Conservation (phyloP, 2,329 filamentous ascomycete genomes). For the Tolypocladium pustulatum region DNA sequence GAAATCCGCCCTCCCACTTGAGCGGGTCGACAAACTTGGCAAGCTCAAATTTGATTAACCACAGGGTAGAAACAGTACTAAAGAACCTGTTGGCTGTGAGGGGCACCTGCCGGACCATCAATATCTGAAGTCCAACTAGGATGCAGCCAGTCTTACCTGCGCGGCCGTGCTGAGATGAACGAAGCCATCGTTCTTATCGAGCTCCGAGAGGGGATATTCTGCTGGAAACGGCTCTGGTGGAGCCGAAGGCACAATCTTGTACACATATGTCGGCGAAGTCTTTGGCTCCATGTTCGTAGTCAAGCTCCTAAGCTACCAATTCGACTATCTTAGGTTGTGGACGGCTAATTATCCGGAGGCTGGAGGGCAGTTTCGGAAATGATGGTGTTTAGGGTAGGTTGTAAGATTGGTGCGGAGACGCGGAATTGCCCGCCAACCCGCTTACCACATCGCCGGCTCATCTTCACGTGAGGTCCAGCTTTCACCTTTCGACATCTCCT, state of each 20-base stretch:
- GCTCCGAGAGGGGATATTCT: constrained; percentile 45
- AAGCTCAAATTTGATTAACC: constrained; percentile 44
- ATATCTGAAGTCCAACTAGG: neutral
- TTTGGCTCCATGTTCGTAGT: constrained; percentile 6
- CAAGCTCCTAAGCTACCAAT: neutral
- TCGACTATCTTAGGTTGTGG: too few relatives aligned
- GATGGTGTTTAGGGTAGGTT: neutral
- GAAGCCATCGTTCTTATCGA: constrained; percentile 51
- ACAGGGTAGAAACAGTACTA: constrained; percentile 25
- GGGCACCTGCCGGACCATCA: constrained; percentile 25
- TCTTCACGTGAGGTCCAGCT: neutral
- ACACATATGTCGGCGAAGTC: constrained; percentile 34
- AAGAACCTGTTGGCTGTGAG: constrained; percentile 36
- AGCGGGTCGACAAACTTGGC: constrained; percentile 29
- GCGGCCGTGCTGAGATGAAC: constrained; percentile 47
- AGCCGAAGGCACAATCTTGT: constrained; percentile 48
- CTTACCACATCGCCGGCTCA: neutral
- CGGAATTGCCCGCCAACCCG: neutral
- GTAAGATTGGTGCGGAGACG: neutral
- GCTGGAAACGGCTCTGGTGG: constrained; percentile 43
- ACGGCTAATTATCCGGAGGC: neutral
- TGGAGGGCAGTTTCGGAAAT: neutral
- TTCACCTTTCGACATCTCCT: neutral
- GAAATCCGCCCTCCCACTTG: constrained; percentile 48
- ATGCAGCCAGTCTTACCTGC: constrained; percentile 30